Base-by-base conservation (phyloP, 2,329 filamentous ascomycete species). In the Leptographium procerum region DNA sequence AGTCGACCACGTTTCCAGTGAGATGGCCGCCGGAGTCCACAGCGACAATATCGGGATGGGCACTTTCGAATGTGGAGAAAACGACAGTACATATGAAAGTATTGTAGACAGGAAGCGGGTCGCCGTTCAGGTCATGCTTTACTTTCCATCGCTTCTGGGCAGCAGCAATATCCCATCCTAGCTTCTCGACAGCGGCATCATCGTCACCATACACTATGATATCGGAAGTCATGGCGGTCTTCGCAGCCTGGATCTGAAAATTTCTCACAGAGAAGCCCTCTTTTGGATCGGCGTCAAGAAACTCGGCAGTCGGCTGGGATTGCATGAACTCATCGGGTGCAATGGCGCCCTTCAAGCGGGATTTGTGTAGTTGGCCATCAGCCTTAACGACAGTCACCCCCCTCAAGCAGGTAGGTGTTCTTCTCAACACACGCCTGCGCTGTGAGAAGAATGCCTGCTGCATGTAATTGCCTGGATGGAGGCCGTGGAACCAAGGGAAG, bases 231-330 rank as follows among this genome's bases (percentile, higher is more conserved):
- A 88, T 83, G 57, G 91, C 91, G 63, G 89, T 76, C 70, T 99
- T 99, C 60, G 88, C 88, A 0, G 89, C 82, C 71, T 99, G 94
- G 45, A 97, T 97, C 66, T 97, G 92, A 68, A 99, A 99, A 70
- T 97, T 97, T 52, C 94, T 84, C 50, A 97, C 91, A 5, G 90
- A 96, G 69, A 97, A 97, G 10, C 94, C 94, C 64, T 95, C 89
- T 58, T 76, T 81, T 1, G 94, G 94, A 67, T 99, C 94, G 47
- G 86, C 81, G 50, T 95, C 89, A 61, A 91, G 74, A 67, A 99
- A 96, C 26, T 84, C 78, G 51, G 80, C 72, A 19, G 73, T 72
- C 3, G 67, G 68, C 3, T 70, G 69, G 0, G 75, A 65, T 43
- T 83, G 78, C 59, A 97, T 71, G 51, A 97, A 78, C 70, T 97